Evolutionary conservation across 139 green algal genomes (phyloP).

Genomic region (Picochlorum sp.): DNA sequence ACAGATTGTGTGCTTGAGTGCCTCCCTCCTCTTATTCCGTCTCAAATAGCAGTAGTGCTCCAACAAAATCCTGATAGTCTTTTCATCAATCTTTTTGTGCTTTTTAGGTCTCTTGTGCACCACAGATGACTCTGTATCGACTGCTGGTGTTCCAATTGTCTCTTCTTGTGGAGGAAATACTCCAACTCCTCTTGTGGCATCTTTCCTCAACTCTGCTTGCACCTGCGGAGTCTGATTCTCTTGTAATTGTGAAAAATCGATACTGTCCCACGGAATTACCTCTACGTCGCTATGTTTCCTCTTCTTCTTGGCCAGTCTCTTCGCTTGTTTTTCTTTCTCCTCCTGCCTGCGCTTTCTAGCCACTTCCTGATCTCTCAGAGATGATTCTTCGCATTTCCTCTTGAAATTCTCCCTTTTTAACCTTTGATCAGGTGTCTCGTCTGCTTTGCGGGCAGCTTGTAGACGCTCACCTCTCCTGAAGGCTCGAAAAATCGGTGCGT

Average conservation of each 20-base stretch:
- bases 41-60: neutral
- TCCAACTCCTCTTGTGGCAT: neutral
- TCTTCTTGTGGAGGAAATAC: conserved; percentile 1
- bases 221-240: neutral
- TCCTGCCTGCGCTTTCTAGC: conserved; percentile 1
- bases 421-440: too few relatives aligned
- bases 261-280: neutral
- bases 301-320: conserved; percentile 1
- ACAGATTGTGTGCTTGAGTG: conserved; percentile 1
- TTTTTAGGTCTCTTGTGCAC: neutral
- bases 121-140: neutral
- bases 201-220: conserved; percentile 1
- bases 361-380: too few relatives aligned
- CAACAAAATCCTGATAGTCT: conserved; percentile 1
- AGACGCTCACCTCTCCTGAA: too few relatives aligned
- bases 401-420: too few relatives aligned
- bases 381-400: too few relatives aligned
- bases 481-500: too few relatives aligned
- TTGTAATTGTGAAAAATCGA: neutral
- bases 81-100: conserved; percentile 1
- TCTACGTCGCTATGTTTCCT: neutral
- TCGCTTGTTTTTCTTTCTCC: conserved; percentile 1
- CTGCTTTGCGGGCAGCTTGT: too few relatives aligned
- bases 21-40: conserved; percentile 2
- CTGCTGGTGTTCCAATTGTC: conserved; percentile 1